phyloP scores from a whole-genome alignment of 768 basidiomycete species.

The Cystobasidium onofrii region DNA sequence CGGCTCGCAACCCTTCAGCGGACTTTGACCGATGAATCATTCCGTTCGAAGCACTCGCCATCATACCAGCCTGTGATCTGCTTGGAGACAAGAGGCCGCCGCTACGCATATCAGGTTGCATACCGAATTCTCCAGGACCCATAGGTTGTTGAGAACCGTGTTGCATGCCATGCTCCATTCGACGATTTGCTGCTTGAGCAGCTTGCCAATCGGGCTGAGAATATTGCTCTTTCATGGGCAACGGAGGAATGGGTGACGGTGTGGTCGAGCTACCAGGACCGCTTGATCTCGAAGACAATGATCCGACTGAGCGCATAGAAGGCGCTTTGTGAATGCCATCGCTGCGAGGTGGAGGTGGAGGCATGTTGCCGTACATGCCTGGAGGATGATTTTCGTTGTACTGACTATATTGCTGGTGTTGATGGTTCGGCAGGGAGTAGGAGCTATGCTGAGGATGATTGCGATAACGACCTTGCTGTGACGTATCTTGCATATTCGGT shows the following conservation, averaged over 20 bases:
- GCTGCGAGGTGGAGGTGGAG: neutral
- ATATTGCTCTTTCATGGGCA: constrained; percentile 14
- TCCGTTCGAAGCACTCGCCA: neutral
- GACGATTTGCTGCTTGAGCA: constrained; percentile 24
- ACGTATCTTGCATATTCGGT: neutral
- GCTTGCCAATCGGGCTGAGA: neutral
- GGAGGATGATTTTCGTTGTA: constrained; percentile 4
- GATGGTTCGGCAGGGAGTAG: neutral
- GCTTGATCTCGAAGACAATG: constrained; percentile 17
- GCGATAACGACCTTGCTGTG: neutral
- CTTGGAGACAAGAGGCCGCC: constrained; percentile 36
- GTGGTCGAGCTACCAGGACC: neutral
- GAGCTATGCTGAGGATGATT: neutral
- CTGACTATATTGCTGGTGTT: neutral
- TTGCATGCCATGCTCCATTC: neutral
- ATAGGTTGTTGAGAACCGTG: neutral
- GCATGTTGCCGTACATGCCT: neutral
- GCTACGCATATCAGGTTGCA: constrained; percentile 21
- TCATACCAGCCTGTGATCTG: constrained; percentile 23
- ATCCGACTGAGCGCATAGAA: neutral
- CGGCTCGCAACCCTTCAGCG: constrained; percentile 40
- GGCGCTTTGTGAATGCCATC: neutral
- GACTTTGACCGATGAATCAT: constrained; percentile 44
- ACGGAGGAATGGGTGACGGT: constrained; percentile 8
- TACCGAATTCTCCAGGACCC: neutral